Base-by-base conservation (phyloP, 148 eudicot genomes). In the Euryodendron excelsum region DNA sequence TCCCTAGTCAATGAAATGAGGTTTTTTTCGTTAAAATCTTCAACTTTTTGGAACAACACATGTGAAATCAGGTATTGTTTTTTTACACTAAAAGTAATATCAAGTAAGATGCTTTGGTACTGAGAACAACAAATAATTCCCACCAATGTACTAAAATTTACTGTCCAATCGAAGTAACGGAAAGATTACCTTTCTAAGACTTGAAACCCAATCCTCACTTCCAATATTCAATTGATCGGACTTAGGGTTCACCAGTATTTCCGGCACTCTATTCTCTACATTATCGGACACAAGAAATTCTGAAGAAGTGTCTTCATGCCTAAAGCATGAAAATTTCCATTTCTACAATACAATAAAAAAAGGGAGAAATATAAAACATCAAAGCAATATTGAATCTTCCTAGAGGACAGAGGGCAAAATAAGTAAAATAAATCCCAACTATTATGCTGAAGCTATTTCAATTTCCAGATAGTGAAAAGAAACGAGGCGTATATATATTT, bases 321-420 rank as follows among this genome's bases (percentile, higher is more conserved):
- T 86, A 84, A 91, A 91, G 83, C 94, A 91, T 82, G 79, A 83
- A 76, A 91, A 70, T 63, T 73, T 86, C 94, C 92, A 87, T 81
- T 77, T 91, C 92, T 89, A 81, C 85, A 55, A 55, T 5, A 55
- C n/a, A 55, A 74, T 15, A 36, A 31, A 5, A 33, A 59, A 60
- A 23, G 18, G 11, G 15, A 6, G 21, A 28, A 23, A 33, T 41
- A 75, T 50, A 53, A 55, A 61, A 50, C 7, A 66, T 25, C 34
- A 52, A 73, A 9, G 1, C 52, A 3, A 17, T 30, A 56, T 12
- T 69, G 53, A 69, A 39, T 2, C 28, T 23, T 30, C 59, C 34
- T 21, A 28, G 18, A 71, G 11, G 41, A 27, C 25, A 18, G 33
- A 28, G 36, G 37, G 7, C 5, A 36, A 13, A 25, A 13, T 34